Percentiles rank a stretch among this genome's conserved stretches.
Evolutionary conservation across 2,329 filamentous ascomycete genomes (phyloP).

Genomic region (Sporothrix globosa): DNA sequence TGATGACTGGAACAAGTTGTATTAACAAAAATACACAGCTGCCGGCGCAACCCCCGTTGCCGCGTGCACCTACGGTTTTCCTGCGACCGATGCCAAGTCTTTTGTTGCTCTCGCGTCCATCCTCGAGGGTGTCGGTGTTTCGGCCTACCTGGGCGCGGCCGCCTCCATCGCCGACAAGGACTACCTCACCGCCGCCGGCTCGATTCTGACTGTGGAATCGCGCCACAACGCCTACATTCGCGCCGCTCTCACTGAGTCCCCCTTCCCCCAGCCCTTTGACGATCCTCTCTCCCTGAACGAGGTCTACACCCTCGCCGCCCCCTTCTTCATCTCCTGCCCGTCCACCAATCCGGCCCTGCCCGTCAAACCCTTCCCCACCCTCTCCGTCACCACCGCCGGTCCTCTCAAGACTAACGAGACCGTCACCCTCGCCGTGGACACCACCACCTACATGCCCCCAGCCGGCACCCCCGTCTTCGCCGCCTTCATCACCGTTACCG

Average conservation of each 20-base stretch:
- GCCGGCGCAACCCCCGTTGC: slow-evolving; percentile 11
- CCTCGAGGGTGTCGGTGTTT: slow-evolving; percentile 17
- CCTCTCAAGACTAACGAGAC: background rate
- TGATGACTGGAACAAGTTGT: background rate
- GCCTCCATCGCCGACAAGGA: slow-evolving; percentile 17
- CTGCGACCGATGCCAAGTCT: background rate
- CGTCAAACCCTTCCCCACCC: background rate
- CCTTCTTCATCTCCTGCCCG: slow-evolving; percentile 6
- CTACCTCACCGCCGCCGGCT: slow-evolving; percentile 13
- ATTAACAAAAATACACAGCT: slow-evolving; percentile 2
- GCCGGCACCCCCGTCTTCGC: slow-evolving; percentile 16
- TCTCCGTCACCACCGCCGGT: background rate
- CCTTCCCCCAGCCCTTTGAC: slow-evolving; percentile 12
- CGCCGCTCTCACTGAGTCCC: slow-evolving; percentile 2
- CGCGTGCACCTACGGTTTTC: slow-evolving; percentile 11
- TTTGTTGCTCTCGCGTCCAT: slow-evolving; percentile 11
- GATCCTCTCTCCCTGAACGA: slow-evolving; percentile 14
- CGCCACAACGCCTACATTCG: slow-evolving; percentile 10
- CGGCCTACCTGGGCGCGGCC: slow-evolving; percentile 10
- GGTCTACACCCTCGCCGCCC: slow-evolving; percentile 11
- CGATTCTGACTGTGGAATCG: slow-evolving; percentile 7
- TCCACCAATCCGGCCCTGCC: slow-evolving; percentile 7
- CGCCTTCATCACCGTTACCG: slow-evolving; percentile 10
- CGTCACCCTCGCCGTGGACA: background rate
- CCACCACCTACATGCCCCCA: slow-evolving; percentile 4